Evolutionary conservation across 805 yeast species (phyloP), one percentile per base, ranked within the genome.

Genomic region (Debaryomyces hansenii): DNA sequence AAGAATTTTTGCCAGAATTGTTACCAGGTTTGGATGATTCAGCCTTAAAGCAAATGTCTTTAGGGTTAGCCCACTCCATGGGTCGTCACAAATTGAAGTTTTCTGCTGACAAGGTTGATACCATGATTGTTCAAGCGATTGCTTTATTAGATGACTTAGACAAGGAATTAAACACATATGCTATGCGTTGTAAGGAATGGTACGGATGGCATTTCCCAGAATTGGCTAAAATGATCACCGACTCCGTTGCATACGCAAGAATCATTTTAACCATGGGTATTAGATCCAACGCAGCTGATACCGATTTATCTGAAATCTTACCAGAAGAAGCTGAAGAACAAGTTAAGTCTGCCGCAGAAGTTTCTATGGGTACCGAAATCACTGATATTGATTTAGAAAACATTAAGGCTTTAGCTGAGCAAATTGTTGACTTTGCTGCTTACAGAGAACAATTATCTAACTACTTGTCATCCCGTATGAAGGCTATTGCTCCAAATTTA

Each of bases 141-240:
- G 97, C 98, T 16, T 78, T 94, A 56, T 80, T 94, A 63, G 99
- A 94, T 63, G 97, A 94, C 64, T 80, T 94, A 61, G 99, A 94
- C 77, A 94, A 94, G 75, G 99, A 94, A 72, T 81, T 94, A 61
- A 94, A 94, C 77, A 94, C 97, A 44, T 94, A 92, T 62, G 96
- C 98, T 57, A 94, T 94, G 99, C 85, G 99, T 77, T 83, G 92
- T 74, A 94, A 92, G 77, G 99, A 94, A 76, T 94, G 99, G 99
- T 94, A 94, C 75, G 99, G 99, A 56, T 94, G 99, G 99, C 99
- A 94, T 73, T 94, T 94, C 85, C 99, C 99, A 34, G 99, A 94
- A 73, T 83, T 94, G 83, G 97, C 97, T 62, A 94, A 94, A 80
- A 90, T 92, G 69, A 87, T 94, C 59, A 84, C 86, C 57, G 99